A percentile compares a stretch with the other conserved stretches of the same genome.
Conservation (phyloP, 2,329 filamentous ascomycete genomes). For the Ascochyta viciae-villosae region DNA sequence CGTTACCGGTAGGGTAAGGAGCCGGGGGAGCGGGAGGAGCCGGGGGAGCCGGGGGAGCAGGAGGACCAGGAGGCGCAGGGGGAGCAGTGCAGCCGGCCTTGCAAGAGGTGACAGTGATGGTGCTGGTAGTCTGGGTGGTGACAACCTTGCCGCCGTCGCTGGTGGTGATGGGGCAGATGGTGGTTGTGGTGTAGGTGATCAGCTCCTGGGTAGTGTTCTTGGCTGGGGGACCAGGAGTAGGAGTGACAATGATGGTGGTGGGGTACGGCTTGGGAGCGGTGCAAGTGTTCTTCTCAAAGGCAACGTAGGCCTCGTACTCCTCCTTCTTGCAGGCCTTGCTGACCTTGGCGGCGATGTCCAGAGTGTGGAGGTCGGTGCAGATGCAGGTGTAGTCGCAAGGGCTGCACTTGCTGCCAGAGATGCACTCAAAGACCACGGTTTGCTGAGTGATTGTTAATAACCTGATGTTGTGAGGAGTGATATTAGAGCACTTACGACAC, state of each 20-base stretch:
- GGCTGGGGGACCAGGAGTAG: slow-evolving; percentile 4
- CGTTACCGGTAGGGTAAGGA: slow-evolving; percentile 7
- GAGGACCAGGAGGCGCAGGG: neutral
- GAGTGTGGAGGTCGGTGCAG: slow-evolving; percentile 5
- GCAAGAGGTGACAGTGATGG: slow-evolving; percentile 12
- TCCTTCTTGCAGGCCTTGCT: slow-evolving; percentile 7
- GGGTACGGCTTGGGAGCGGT: slow-evolving; percentile 2
- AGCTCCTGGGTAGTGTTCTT: slow-evolving; percentile 4
- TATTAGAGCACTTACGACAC: neutral
- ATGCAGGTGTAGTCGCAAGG: slow-evolving; percentile 9
- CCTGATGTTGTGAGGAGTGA: neutral
- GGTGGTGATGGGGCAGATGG: slow-evolving; percentile 9
- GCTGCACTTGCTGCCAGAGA: slow-evolving; percentile 15
- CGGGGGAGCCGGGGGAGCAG: neutral
- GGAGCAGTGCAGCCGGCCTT: slow-evolving; percentile 14
- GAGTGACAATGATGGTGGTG: slow-evolving; percentile 3
- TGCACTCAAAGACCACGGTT: slow-evolving; percentile 19
- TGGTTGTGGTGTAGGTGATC: slow-evolving; percentile 17
- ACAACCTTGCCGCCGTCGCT: neutral
- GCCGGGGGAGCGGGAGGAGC: neutral
- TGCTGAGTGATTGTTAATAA: slow-evolving; percentile 8
- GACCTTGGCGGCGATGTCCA: slow-evolving; percentile 13
- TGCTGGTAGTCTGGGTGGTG: slow-evolving; percentile 12
- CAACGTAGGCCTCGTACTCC: slow-evolving; percentile 11
- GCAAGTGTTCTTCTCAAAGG: slow-evolving; percentile 7